Evolutionary conservation across 306 rosid species (phyloP).

Genomic region (Hippophae gyantsensis): DNA sequence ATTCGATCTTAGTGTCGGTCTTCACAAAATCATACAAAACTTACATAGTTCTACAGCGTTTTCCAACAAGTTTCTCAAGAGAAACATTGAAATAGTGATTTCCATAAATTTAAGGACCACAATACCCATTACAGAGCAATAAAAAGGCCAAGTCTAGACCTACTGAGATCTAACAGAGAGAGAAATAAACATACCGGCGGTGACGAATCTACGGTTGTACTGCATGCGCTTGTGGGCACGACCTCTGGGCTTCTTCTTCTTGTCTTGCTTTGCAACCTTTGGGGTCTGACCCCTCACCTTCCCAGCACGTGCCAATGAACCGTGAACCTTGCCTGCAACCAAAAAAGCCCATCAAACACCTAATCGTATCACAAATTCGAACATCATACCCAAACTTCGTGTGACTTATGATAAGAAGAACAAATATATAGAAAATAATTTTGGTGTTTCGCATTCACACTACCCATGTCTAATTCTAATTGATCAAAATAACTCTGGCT

Average conservation of each 20-base stretch:
- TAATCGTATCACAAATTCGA: background rate
- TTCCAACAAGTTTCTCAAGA: no score
- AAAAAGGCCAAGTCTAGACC: no score
- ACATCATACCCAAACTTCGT: background rate
- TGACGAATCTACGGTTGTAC: constrained; percentile 57
- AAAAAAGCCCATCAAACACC: background rate
- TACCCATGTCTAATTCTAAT: constrained; percentile 19
- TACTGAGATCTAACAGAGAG: no score
- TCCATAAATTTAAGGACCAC: no score
- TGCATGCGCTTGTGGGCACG: constrained; percentile 62
- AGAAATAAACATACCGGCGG: constrained; percentile 29
- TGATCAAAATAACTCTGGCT: background rate
- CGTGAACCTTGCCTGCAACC: constrained; percentile 53
- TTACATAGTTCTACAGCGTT: no score
- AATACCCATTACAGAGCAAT: no score
- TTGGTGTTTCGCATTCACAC: background rate
- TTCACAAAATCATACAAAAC: no score
- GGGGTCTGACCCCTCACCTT: constrained; percentile 68
- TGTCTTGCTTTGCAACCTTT: constrained; percentile 56
- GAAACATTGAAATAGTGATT: no score
- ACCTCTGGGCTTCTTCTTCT: constrained; percentile 57
- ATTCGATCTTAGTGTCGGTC: no score
- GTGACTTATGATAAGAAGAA: background rate
- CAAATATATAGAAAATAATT: background rate
- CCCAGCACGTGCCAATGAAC: constrained; percentile 61